Conservation (phyloP, 345 rosid species). For the Toxicodendron radicans region DNA sequence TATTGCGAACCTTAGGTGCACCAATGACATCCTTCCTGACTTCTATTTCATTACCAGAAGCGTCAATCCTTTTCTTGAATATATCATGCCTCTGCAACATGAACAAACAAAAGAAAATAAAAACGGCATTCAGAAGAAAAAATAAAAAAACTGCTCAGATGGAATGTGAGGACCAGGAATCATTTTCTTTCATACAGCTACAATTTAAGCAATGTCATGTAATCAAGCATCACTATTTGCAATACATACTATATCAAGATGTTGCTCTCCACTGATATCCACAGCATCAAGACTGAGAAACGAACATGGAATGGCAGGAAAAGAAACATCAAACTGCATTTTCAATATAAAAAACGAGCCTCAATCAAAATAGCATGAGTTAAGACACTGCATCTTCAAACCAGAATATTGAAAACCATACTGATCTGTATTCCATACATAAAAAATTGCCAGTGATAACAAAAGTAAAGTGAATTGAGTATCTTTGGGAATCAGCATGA, state of each 20-base stretch:
- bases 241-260: conserved; percentile 59
- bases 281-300: conserved; percentile 70
- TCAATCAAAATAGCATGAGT: too few relatives aligned
- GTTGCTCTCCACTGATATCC: conserved; percentile 84
- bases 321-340: conserved; percentile 65
- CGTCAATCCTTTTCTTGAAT: conserved; percentile 58
- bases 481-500: neutral
- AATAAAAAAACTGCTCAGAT: neutral
- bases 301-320: conserved; percentile 65
- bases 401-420: neutral
- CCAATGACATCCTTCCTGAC: conserved; percentile 62
- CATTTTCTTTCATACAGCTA: neutral
- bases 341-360: too few relatives aligned
- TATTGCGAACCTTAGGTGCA: conserved; percentile 48
- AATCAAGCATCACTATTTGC: neutral
- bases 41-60: conserved; percentile 58
- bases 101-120: neutral
- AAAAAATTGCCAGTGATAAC: neutral
- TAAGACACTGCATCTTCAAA: conserved; percentile 48
- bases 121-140: neutral
- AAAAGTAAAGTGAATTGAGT: too few relatives aligned
- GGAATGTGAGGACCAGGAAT: neutral
- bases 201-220: neutral
- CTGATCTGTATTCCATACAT: neutral
- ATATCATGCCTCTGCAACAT: conserved; percentile 61